Base-by-base conservation (phyloP, 495 filamentous ascomycete genomes). In the Saxispiralis lemnorum region DNA sequence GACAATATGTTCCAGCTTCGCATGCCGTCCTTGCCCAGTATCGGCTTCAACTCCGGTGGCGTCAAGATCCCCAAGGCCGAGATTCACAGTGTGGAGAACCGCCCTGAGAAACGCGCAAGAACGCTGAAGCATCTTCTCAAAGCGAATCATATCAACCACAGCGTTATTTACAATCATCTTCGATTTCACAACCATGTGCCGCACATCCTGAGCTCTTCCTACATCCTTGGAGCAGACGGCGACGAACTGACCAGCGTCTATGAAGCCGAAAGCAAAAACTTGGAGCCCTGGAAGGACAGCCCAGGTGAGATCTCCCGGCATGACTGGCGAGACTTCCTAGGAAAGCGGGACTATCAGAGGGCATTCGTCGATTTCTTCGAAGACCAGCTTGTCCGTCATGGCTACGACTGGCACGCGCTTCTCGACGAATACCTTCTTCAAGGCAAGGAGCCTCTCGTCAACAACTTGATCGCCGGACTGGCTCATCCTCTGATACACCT, bases 351-450 rank as follows among this genome's bases (percentile, higher is more conserved):
- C 65, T 80, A 93, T 56, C 81, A 99, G 56, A 69, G 92, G 21
- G 86, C 88, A 3, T 95, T 76, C 55, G 63, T 95, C 15, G 83
- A 95, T 57, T 92, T 85, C 53, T 95, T 89, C 53, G 87, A 94
- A 56, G 87, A 95, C 57, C 70, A 81, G 46, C 61, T 95, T 35
- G 83, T 79, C 6, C 69, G 70, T 21, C 66, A 76, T 42, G 67
- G 71, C 31, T 95, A 93, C 60, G 72, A 89, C 58, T 95, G 87
- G 87, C 83, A 79, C 55, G 59, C 64, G 31, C 72, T 93, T 6
- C 65, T 92, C 1, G 63, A 71, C 2, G 72, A 89, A 40, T 93
- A 81, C 52, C 52, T 95, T 28, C 80, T 84, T 43, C 60, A 69
- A 12, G 87, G 81, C 9, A 66, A 81, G 24, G 64, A 83, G 54